Evolutionary conservation across 768 basidiomycete genomes (phyloP), one percentile per base, ranked within the genome.

Genomic region (Candolleomyces aberdarensis): DNA sequence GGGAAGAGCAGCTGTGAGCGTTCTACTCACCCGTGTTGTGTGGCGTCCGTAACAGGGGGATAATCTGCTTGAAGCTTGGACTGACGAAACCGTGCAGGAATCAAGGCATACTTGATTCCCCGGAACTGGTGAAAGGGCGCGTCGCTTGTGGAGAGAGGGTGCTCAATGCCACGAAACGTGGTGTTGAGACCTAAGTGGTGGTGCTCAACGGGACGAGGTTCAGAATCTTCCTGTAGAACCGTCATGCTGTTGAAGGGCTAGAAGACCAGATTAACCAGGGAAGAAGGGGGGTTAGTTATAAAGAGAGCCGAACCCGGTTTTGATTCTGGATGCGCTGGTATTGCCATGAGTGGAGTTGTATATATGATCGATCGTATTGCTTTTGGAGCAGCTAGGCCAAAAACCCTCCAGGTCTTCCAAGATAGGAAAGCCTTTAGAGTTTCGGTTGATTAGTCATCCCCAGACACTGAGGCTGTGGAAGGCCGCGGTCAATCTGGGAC

Each of bases 1-100:
- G 62, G 50, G 56, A 40, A 26, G n/a, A n/a, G 36, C 11, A 19
- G n/a, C 13, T 31, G 17, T 1, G 36, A 11, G 36, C 31, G 29
- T 6, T 44, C 20, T 8, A 75, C 82, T 36, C 66, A 91, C 91
- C 91, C 91, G 68, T 85, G 78, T 63, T 78, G 80, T 53, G 87
- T 81, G 64, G 88, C 86, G 65, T 89, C 85, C 8, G 85, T 85
- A 48, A 78, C 70, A 9, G 79, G 70, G 29, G 84, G 82, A 65
- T 89, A 89, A 5, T 80, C 73, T 10, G 81, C 80, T 67, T 75
- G 82, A 32, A 91, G 76, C 61, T 76, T 78, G 1, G 91, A 91
- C 72, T 88, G 89, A 57, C 89, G 84, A 68, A 92, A 92, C 52
- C 91, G 87, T 41, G 84, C 85, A 26, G 88, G 88, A 14, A 91